A percentile compares a stretch with the other conserved stretches of the same genome.
phyloP scores from a whole-genome alignment of 495 filamentous ascomycete genomes.

The Copromyces sp. region DNA sequence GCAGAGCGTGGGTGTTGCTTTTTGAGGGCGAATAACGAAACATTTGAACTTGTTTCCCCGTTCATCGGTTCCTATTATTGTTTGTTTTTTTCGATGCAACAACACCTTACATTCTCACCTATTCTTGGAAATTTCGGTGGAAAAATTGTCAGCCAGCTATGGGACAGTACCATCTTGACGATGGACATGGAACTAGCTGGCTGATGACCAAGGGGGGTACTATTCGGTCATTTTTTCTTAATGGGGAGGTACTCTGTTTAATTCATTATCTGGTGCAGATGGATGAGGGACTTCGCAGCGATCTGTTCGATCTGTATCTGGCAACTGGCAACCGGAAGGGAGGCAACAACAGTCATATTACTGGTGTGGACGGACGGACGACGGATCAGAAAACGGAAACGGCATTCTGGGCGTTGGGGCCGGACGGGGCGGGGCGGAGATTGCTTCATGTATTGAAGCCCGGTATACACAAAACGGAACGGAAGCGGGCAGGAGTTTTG shows the following conservation, averaged over 20 bases:
- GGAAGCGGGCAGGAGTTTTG: background rate
- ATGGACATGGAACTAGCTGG: background rate
- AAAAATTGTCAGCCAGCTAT: background rate
- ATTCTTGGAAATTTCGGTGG: background rate
- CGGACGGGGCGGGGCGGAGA: background rate
- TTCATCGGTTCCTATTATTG: background rate
- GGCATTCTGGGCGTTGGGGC: background rate
- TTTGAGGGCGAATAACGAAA: constrained; percentile 3
- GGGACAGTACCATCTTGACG: background rate
- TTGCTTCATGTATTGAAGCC: background rate
- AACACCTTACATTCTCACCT: background rate
- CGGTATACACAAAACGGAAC: background rate
- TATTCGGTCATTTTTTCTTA: background rate
- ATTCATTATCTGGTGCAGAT: background rate
- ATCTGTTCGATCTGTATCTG: too few species aligned
- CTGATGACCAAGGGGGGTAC: background rate
- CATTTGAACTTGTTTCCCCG: background rate
- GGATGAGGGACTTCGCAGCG: background rate
- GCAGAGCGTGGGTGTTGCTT: constrained; percentile 16
- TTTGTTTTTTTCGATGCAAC: background rate
- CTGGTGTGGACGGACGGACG: too few species aligned
- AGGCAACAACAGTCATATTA: background rate
- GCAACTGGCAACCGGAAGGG: too few species aligned
- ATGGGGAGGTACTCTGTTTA: background rate
- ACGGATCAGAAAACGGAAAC: background rate